phyloP scores from a whole-genome alignment of 192 early-diverging fungal genomes.

The Thamnidium elegans region DNA sequence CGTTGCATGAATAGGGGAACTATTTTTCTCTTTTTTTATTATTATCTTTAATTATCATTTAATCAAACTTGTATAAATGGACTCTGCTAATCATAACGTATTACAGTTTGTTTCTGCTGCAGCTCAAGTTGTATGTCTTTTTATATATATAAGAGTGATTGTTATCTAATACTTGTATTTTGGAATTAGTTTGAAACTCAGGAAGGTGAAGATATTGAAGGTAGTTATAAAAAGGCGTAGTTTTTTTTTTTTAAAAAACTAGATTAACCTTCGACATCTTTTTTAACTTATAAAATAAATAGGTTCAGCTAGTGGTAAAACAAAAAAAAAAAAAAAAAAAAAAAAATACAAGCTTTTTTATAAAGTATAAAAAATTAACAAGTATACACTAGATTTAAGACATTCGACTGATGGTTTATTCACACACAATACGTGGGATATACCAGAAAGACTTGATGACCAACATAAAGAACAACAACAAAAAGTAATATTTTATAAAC shows the following conservation, averaged over 20 bases:
- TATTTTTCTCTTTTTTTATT: no score
- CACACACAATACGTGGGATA: conserved; percentile 5
- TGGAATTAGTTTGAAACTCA: conserved; percentile 23
- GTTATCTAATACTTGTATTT: no score
- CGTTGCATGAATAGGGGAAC: no score
- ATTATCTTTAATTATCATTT: no score
- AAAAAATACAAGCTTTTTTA: not conserved
- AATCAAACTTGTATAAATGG: conserved; percentile 15
- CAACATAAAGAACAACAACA: not conserved
- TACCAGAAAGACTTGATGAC: not conserved
- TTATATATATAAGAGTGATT: no score
- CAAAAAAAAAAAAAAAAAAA: not conserved
- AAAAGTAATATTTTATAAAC: conserved; percentile 5
- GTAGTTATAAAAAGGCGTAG: conserved; percentile 6
- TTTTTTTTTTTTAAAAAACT: no score
- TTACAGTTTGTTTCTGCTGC: conserved; percentile 39
- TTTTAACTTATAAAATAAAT: not conserved
- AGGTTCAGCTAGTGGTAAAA: not conserved
- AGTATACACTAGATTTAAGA: not conserved
- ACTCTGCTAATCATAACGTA: conserved; percentile 30
- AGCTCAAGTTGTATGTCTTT: conserved; percentile 28
- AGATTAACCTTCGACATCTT: not conserved
- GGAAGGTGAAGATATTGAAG: conserved; percentile 16
- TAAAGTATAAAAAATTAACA: not conserved
- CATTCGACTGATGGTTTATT: not conserved